phyloP scores from a whole-genome alignment of 2,329 filamentous ascomycete species.

The Trichoderma semiorbis region DNA sequence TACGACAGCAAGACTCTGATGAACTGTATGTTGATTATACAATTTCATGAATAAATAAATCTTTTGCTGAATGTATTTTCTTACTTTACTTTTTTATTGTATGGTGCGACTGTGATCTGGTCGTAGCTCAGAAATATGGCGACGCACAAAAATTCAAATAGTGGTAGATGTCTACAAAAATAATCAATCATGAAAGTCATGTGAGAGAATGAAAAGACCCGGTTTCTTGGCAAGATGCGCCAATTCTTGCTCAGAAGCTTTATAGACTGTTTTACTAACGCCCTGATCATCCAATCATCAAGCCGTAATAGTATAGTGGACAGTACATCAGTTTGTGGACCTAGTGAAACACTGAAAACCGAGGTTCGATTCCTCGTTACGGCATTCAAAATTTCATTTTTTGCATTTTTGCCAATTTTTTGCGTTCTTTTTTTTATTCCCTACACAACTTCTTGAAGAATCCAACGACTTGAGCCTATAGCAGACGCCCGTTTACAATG shows the following conservation, averaged over 20 bases:
- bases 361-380: slow-evolving; percentile 20
- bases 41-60: not conserved
- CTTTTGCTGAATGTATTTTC: not conserved
- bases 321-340: slow-evolving; percentile 18
- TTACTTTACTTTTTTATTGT: not conserved
- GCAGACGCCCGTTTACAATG: not conserved
- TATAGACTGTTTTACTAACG: not conserved
- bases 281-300: not conserved
- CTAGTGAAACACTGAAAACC: slow-evolving; percentile 14
- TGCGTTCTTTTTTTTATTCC: not conserved
- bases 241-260: not conserved
- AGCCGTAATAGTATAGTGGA: slow-evolving; percentile 17
- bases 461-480: not conserved
- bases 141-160: not conserved
- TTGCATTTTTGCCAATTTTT: not conserved
- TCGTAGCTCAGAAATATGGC: rapidly evolving
- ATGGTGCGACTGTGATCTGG: not conserved
- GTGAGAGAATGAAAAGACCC: not conserved
- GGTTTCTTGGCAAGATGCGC: not conserved
- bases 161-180: not conserved
- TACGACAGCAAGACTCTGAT: not conserved
- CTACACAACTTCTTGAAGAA: not conserved
- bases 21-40: not conserved
- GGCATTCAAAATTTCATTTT: slow-evolving; percentile 7
- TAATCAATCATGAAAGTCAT: not conserved